Evolutionary conservation across 2,329 filamentous ascomycete species (phyloP).

Genomic region (Alternaria incomplexa): DNA sequence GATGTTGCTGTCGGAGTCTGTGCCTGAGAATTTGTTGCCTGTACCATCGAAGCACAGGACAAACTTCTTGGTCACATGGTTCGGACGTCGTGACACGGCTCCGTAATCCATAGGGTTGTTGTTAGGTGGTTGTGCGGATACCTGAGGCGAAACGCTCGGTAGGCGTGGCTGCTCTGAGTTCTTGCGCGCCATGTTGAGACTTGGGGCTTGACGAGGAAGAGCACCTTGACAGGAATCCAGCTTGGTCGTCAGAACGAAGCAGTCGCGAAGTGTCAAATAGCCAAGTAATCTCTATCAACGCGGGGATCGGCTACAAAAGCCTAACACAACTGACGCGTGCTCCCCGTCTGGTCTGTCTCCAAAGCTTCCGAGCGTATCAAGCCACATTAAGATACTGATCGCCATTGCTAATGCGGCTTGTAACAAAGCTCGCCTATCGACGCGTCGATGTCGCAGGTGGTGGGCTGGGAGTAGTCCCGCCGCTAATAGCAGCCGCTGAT

Average conservation of each 20-base stretch:
- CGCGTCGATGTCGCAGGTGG: not conserved
- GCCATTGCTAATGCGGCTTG: not conserved
- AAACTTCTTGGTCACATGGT: constrained; percentile 61
- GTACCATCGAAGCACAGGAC: constrained; percentile 58
- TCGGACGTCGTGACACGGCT: constrained; percentile 11
- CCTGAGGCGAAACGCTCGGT: constrained; percentile 9
- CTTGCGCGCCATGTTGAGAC: constrained; percentile 6
- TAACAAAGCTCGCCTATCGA: not conserved
- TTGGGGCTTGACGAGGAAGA: not conserved
- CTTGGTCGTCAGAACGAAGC: not conserved
- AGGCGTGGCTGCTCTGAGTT: constrained; percentile 8
- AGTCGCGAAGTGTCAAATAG: constrained; percentile 1
- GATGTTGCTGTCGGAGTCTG: constrained; percentile 54
- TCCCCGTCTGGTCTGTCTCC: not conserved
- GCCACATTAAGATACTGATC: constrained; percentile 3
- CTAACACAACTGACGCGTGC: not conserved
- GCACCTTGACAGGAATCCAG: not conserved
- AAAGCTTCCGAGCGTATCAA: not conserved
- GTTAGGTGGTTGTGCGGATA: constrained; percentile 4
- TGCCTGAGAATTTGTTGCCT: constrained; percentile 52
- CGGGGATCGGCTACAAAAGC: not conserved
- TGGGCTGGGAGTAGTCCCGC: not conserved
- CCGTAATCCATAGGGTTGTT: constrained; percentile 20
- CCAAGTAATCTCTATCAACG: constrained; percentile 2
- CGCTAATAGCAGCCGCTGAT: not conserved